Conservation (phyloP, 2,329 filamentous ascomycete genomes). For the Calonectria henricotiae region DNA sequence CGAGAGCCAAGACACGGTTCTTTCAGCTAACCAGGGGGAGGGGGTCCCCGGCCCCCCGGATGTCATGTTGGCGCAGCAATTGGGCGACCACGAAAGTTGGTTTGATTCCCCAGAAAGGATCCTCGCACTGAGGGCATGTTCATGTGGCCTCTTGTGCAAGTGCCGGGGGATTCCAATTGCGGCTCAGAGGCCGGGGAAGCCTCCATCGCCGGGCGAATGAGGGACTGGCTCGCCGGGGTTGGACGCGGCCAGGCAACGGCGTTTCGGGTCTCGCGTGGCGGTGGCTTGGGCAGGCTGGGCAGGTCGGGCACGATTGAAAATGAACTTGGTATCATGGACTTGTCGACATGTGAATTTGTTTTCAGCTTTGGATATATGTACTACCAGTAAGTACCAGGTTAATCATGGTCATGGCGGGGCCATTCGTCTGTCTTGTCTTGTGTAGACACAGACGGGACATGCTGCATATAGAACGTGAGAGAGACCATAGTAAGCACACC, state of each 20-base stretch:
- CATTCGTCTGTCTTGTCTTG: neutral
- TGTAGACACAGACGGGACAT: neutral
- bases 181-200: slow-evolving; percentile 42
- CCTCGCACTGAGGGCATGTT: neutral
- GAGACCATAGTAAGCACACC: too few species aligned
- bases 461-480: neutral
- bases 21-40: slow-evolving; percentile 9
- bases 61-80: slow-evolving; percentile 5
- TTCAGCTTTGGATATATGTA: neutral
- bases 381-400: neutral
- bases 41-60: neutral
- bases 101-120: neutral
- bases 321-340: neutral
- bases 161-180: slow-evolving; percentile 34
- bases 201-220: slow-evolving; percentile 22
- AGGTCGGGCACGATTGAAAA: slow-evolving; percentile 24
- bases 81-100: neutral
- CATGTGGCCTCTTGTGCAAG: slow-evolving; percentile 1
- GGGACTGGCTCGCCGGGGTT: slow-evolving; percentile 10
- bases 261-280: slow-evolving; percentile 35
- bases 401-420: neutral
- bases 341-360: neutral
- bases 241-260: slow-evolving; percentile 37
- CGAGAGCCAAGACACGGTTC: neutral
- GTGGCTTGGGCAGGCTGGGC: slow-evolving; percentile 43